These are phyloP conservation scores for Penicillium sp. DNA, from an alignment of 2,329 filamentous ascomycete genomes.

Conservation along the genomic window DNA sequence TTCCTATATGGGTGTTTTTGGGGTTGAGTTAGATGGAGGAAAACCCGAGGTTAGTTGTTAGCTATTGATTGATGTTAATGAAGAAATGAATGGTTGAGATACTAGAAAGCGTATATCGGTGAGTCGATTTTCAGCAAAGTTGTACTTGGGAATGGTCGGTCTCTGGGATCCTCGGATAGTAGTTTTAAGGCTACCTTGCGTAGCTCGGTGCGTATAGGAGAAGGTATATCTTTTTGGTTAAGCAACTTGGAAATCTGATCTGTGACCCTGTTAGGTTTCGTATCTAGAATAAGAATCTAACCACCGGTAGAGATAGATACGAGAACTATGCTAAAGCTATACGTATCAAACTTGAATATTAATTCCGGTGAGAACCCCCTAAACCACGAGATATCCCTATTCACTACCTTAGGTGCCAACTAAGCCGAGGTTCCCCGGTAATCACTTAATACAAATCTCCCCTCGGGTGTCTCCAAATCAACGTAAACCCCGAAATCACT, in stretches of 20 bases:
- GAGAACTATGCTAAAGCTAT: slow-evolving; percentile 28
- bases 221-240: slow-evolving; percentile 20
- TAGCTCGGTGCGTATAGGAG: slow-evolving; percentile 19
- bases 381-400: slow-evolving; percentile 11
- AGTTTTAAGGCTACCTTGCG: slow-evolving; percentile 20
- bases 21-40: slow-evolving; percentile 18
- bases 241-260: slow-evolving; percentile 17
- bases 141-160: slow-evolving; percentile 20
- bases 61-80: not conserved
- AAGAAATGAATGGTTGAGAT: not conserved
- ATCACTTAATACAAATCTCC: slow-evolving; percentile 22
- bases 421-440: slow-evolving; percentile 29
- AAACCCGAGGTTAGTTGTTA: slow-evolving; percentile 14
- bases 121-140: slow-evolving; percentile 22
- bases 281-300: slow-evolving; percentile 12
- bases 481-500: slow-evolving; percentile 34
- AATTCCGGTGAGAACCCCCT: slow-evolving; percentile 23
- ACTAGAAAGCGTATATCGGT: slow-evolving; percentile 26
- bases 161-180: slow-evolving; percentile 26
- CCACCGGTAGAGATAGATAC: slow-evolving; percentile 27
- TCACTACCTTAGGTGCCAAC: slow-evolving; percentile 24
- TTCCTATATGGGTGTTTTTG: slow-evolving; percentile 17
- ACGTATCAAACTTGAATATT: slow-evolving; percentile 31
- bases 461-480: slow-evolving; percentile 25
- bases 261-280: slow-evolving; percentile 11